A percentile compares a stretch with the other conserved stretches of the same genome.
Conservation (phyloP, 768 basidiomycete species). For the Filobasidium floriforme region DNA sequence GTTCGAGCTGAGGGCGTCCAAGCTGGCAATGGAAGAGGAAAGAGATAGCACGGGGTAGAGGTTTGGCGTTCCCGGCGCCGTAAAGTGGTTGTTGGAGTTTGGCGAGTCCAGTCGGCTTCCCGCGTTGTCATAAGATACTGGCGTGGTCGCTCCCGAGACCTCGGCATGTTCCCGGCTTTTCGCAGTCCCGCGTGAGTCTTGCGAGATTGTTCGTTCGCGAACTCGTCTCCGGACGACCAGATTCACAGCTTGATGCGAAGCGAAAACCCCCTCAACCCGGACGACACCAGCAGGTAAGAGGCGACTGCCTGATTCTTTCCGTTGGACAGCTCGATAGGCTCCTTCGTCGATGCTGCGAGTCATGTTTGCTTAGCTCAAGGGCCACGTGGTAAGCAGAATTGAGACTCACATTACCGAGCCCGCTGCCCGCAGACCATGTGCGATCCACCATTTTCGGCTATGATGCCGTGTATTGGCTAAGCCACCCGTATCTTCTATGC, state of each 20-base stretch:
- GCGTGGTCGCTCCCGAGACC: slow-evolving; percentile 5
- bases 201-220: slow-evolving; percentile 8
- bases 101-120: slow-evolving; percentile 2
- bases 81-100: slow-evolving; percentile 9
- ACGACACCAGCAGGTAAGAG: slow-evolving; percentile 87
- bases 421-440: slow-evolving; percentile 83
- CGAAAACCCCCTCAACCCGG: slow-evolving; percentile 78
- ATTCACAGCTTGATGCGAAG: slow-evolving; percentile 86
- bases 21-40: slow-evolving; percentile 20
- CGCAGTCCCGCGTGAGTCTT: background rate
- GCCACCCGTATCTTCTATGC: background rate
- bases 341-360: slow-evolving; percentile 62
- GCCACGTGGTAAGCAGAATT: background rate
- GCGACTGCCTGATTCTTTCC: slow-evolving; percentile 73
- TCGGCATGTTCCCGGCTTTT: background rate
- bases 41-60: slow-evolving; percentile 22
- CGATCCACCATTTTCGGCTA: slow-evolving; percentile 92
- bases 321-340: slow-evolving; percentile 75
- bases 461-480: slow-evolving; percentile 33
- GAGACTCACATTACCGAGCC: slow-evolving; percentile 60
- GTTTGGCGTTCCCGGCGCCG: slow-evolving; percentile 23
- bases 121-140: slow-evolving; percentile 7
- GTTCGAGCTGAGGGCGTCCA: slow-evolving; percentile 16
- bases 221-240: slow-evolving; percentile 57
- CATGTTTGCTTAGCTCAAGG: background rate